Percentiles rank a stretch among this genome's conserved stretches.
These are phyloP conservation scores for Neonectria hederae DNA, from an alignment of 2,329 filamentous ascomycete species.

Conservation along the genomic window DNA sequence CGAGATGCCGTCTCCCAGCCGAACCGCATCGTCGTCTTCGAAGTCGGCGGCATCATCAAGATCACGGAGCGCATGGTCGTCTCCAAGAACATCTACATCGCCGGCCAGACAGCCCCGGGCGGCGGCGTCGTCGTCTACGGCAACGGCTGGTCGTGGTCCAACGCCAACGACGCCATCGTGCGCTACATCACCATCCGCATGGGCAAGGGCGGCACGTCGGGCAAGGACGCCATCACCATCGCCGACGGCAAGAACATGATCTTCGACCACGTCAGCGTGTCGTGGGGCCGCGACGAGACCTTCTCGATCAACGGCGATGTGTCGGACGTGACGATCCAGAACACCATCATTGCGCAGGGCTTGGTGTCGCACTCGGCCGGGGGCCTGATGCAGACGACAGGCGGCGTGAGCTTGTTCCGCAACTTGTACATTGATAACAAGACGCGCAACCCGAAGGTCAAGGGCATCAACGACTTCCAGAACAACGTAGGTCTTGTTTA, in stretches of 20 bases:
- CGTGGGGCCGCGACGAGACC: slow-evolving; percentile 66
- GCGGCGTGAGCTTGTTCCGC: slow-evolving; percentile 60
- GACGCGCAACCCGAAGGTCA: slow-evolving; percentile 66
- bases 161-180: slow-evolving; percentile 62
- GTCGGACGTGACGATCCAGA: slow-evolving; percentile 60
- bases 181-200: slow-evolving; percentile 65
- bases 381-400: slow-evolving; percentile 60
- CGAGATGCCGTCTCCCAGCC: slow-evolving; percentile 51
- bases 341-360: slow-evolving; percentile 64
- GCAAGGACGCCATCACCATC: slow-evolving; percentile 64
- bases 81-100: slow-evolving; percentile 53
- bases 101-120: slow-evolving; percentile 60
- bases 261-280: slow-evolving; percentile 63
- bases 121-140: slow-evolving; percentile 62
- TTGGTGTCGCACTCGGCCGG: slow-evolving; percentile 63
- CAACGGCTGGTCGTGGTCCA: slow-evolving; percentile 62
- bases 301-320: slow-evolving; percentile 60
- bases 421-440: slow-evolving; percentile 68
- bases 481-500: slow-evolving; percentile 46
- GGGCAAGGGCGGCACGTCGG: slow-evolving; percentile 59
- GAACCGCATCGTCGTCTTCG: slow-evolving; percentile 58
- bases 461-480: slow-evolving; percentile 64
- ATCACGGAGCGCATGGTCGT: slow-evolving; percentile 56
- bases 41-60: slow-evolving; percentile 58
- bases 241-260: slow-evolving; percentile 64